phyloP scores from a whole-genome alignment of 73 alveolate species.

The Halteria grandinella region DNA sequence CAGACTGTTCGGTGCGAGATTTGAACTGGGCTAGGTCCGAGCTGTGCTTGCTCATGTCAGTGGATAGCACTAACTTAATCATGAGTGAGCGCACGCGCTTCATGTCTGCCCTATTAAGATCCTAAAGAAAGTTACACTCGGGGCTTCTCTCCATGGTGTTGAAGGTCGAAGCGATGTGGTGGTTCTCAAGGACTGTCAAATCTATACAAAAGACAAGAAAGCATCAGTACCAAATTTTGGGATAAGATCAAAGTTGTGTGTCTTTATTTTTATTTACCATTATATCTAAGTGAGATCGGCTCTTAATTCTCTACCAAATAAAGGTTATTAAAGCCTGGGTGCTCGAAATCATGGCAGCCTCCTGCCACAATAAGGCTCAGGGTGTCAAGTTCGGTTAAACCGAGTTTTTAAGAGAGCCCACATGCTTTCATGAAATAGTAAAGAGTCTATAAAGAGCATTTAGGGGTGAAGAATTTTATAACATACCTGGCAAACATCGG shows the following conservation, averaged over 20 bases:
- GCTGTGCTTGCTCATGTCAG: constrained; percentile 78
- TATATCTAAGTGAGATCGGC: constrained; percentile 79
- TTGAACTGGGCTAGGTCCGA: constrained; percentile 70
- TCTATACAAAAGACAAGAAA: no score
- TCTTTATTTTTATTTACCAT: constrained; percentile 84
- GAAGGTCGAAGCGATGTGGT: constrained; percentile 84
- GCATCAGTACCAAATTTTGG: no score
- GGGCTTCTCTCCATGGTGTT: constrained; percentile 46
- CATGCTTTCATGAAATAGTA: constrained; percentile 59
- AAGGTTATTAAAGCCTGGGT: constrained; percentile 87
- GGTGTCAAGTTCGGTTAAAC: constrained; percentile 62
- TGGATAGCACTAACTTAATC: constrained; percentile 72
- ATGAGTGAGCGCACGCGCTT: constrained; percentile 71
- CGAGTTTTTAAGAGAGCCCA: constrained; percentile 54
- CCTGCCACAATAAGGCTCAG: constrained; percentile 62
- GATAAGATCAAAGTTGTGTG: no score
- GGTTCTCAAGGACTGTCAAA: constrained; percentile 84
- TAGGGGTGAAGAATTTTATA: no score
- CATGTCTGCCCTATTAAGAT: constrained; percentile 64
- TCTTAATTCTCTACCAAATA: constrained; percentile 72
- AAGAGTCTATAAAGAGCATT: no score
- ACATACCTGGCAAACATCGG: constrained; percentile 72
- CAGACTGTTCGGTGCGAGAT: constrained; percentile 58
- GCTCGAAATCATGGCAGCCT: constrained; percentile 84
- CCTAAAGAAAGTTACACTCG: constrained; percentile 57